These are phyloP conservation scores for Botrytis byssoidea DNA, from an alignment of 2,329 filamentous ascomycete genomes.

Conservation along the genomic window DNA sequence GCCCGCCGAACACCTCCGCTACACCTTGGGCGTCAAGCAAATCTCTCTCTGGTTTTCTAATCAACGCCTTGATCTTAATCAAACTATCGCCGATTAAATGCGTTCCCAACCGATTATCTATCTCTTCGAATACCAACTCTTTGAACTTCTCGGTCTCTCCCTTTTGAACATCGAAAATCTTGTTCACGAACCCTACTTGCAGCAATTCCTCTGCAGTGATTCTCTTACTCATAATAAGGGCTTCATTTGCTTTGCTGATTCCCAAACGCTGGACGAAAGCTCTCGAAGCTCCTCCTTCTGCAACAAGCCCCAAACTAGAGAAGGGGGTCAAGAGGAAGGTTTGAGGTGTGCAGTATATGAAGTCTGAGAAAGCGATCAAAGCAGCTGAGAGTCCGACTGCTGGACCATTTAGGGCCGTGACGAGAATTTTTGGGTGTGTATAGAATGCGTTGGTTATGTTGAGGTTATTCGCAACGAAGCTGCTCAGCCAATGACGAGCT, in stretches of 20 bases:
- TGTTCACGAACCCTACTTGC: slow-evolving; percentile 79
- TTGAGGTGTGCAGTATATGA: slow-evolving; percentile 81
- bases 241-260: slow-evolving; percentile 81
- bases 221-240: slow-evolving; percentile 82
- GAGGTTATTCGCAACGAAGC: slow-evolving; percentile 82
- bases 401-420: slow-evolving; percentile 88
- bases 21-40: slow-evolving; percentile 74
- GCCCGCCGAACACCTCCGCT: slow-evolving; percentile 78
- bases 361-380: slow-evolving; percentile 79
- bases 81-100: slow-evolving; percentile 80
- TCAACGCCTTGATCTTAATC: slow-evolving; percentile 79
- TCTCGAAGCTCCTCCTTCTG: slow-evolving; percentile 79
- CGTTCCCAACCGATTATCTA: slow-evolving; percentile 74
- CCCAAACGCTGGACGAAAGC: slow-evolving; percentile 81
- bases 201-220: slow-evolving; percentile 73
- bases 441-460: slow-evolving; percentile 89
- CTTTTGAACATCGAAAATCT: slow-evolving; percentile 62
- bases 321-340: slow-evolving; percentile 91
- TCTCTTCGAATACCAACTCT: slow-evolving; percentile 69
- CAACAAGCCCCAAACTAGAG: slow-evolving; percentile 81
- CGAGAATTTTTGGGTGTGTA: slow-evolving; percentile 88
- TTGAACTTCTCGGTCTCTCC: slow-evolving; percentile 70
- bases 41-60: slow-evolving; percentile 71
- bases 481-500: slow-evolving; percentile 59
- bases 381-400: slow-evolving; percentile 86